A percentile compares a stretch with the other conserved stretches of the same genome.
Conservation (phyloP, 139 green algal species). For the Haematococcus lacustris region DNA sequence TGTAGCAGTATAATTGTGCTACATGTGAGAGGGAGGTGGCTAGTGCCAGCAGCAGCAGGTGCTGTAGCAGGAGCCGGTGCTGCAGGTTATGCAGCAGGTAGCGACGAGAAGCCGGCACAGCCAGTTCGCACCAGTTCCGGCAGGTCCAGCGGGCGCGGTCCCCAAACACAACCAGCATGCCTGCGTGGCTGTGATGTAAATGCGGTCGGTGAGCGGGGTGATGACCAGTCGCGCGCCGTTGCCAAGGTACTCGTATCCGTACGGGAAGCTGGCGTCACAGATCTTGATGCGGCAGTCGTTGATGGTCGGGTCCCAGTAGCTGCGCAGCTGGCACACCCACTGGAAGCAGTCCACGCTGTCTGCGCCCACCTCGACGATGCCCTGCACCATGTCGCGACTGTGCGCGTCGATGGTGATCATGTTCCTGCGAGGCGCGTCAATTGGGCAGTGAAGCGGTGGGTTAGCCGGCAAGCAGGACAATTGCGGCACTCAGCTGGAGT, state of each 20-base stretch:
- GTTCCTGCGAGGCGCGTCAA: too few species aligned
- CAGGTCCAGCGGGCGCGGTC: constrained; percentile 64
- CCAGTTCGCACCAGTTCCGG: too few species aligned
- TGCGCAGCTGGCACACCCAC: constrained; percentile 71
- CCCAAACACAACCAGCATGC: constrained; percentile 75
- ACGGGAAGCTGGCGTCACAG: constrained; percentile 74
- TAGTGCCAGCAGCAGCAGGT: too few species aligned
- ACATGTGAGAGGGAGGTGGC: too few species aligned
- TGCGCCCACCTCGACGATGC: constrained; percentile 8
- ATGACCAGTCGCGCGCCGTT: constrained; percentile 76
- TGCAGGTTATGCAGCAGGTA: too few species aligned
- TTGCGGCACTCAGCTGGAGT: too few species aligned
- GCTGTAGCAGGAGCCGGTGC: too few species aligned
- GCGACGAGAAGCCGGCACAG: too few species aligned
- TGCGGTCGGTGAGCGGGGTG: constrained; percentile 73
- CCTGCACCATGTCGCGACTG: constrained; percentile 55
- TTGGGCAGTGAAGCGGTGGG: too few species aligned
- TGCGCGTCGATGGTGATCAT: constrained; percentile 86
- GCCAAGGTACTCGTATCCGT: constrained; percentile 81
- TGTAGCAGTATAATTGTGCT: too few species aligned
- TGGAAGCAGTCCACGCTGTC: constrained; percentile 60
- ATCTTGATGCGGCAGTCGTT: constrained; percentile 63
- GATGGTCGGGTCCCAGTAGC: constrained; percentile 71
- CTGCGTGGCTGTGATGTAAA: constrained; percentile 81
- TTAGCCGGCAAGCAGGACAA: too few species aligned